Evolutionary conservation across 2,329 filamentous ascomycete genomes (phyloP).

Genomic region (Trichothecium sympodiale): DNA sequence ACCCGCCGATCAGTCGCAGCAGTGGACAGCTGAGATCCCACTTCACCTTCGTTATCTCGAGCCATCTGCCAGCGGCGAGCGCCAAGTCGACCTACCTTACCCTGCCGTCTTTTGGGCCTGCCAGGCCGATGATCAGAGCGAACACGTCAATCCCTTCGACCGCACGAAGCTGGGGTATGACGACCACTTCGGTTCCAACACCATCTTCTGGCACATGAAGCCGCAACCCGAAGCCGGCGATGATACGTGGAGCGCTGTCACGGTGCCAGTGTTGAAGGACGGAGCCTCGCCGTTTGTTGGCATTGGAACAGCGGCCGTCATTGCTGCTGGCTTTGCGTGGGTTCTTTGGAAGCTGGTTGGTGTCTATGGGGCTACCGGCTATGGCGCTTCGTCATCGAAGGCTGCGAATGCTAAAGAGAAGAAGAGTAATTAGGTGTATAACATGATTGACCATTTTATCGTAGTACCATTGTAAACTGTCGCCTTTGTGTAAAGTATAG

Average conservation of each 20-base stretch:
- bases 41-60: conserved; percentile 76
- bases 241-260: conserved; percentile 41
- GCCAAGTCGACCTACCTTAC: conserved; percentile 55
- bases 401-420: too few relatives aligned
- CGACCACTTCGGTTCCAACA: conserved; percentile 61
- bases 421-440: too few relatives aligned
- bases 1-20: conserved; percentile 17
- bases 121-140: conserved; percentile 34
- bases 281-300: conserved; percentile 35
- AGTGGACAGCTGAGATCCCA: conserved; percentile 62
- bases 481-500: too few relatives aligned
- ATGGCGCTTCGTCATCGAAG: neutral
- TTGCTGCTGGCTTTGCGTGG: conserved; percentile 59
- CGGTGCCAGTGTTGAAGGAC: conserved; percentile 55
- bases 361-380: conserved; percentile 14
- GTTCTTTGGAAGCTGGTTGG: conserved; percentile 47
- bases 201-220: conserved; percentile 69
- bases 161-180: conserved; percentile 79
- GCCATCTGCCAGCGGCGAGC: conserved; percentile 45
- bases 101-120: conserved; percentile 90
- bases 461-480: too few relatives aligned
- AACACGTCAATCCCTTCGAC: conserved; percentile 73
- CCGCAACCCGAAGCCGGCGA: conserved; percentile 29
- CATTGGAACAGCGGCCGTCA: conserved; percentile 44
- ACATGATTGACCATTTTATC: too few relatives aligned